Percentiles rank a stretch among this genome's conserved stretches.
Conservation (phyloP, 768 basidiomycete species). For the Tulasnella sp. region DNA sequence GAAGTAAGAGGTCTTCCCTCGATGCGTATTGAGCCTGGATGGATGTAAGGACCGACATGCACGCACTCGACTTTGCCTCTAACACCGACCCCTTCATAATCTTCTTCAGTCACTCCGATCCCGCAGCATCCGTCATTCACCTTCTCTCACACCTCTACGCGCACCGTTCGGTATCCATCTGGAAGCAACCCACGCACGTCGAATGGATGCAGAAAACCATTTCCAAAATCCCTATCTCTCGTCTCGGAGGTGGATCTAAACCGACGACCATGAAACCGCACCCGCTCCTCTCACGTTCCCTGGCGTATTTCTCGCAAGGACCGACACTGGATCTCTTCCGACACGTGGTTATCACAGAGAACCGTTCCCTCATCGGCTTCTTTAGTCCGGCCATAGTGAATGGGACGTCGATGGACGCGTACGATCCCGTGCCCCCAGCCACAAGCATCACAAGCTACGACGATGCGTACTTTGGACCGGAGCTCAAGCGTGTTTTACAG, state of each 20-base stretch:
- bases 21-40: constrained; percentile 60
- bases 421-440: constrained; percentile 77
- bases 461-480: constrained; percentile 49
- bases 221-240: constrained; percentile 28
- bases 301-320: constrained; percentile 22
- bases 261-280: constrained; percentile 17
- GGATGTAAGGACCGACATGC: constrained; percentile 34
- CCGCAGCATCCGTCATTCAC: constrained; percentile 42
- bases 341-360: constrained; percentile 59
- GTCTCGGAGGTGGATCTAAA: constrained; percentile 17
- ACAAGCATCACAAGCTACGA: constrained; percentile 52
- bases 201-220: constrained; percentile 64
- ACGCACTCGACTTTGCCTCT: background rate
- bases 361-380: constrained; percentile 52
- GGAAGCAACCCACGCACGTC: constrained; percentile 57
- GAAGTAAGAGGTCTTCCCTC: constrained; percentile 47
- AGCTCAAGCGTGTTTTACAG: background rate
- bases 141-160: constrained; percentile 84
- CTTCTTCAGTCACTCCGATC: constrained; percentile 9
- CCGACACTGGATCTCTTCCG: constrained; percentile 51
- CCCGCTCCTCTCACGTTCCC: constrained; percentile 24
- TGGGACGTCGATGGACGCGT: constrained; percentile 48
- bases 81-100: background rate
- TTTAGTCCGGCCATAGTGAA: constrained; percentile 46
- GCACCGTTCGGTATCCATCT: constrained; percentile 60